phyloP scores from a whole-genome alignment of 2,329 filamentous ascomycete genomes.

The Davidsoniella neocaledoniae region DNA sequence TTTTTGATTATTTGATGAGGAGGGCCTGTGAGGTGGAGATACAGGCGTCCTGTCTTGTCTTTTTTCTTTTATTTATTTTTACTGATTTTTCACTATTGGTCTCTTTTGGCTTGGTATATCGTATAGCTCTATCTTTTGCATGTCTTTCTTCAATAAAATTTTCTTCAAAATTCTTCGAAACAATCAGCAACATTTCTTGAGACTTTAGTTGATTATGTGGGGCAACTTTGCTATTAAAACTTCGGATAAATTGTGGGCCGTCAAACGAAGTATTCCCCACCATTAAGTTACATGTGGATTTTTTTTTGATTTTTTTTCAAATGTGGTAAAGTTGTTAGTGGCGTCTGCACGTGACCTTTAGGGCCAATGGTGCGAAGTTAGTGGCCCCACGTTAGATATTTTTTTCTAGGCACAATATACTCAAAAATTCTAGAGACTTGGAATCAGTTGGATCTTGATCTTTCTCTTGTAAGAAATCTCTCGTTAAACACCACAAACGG shows the following conservation, averaged over 20 bases:
- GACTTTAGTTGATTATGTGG: not conserved
- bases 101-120: constrained; percentile 13
- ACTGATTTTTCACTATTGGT: constrained; percentile 12
- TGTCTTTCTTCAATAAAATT: constrained; percentile 16
- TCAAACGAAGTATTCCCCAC: too few species aligned
- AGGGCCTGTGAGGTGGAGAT: constrained; percentile 4
- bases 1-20: constrained; percentile 7
- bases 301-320: not conserved
- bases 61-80: constrained; percentile 8
- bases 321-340: not conserved
- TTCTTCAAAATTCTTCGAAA: not conserved
- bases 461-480: constrained; percentile 8
- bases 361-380: constrained; percentile 4
- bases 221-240: too few species aligned
- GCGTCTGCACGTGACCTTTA: constrained; percentile 8
- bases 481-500: constrained; percentile 11
- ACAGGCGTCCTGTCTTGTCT: constrained; percentile 1
- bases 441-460: constrained; percentile 5
- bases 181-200: not conserved
- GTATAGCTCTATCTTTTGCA: constrained; percentile 17
- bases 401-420: constrained; percentile 4
- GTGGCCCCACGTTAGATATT: constrained; percentile 3
- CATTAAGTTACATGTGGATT: too few species aligned
- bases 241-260: too few species aligned
- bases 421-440: constrained; percentile 11